phyloP scores from a whole-genome alignment of 1,139 yeast genomes.

The Casaregolazyma suthepensis region DNA sequence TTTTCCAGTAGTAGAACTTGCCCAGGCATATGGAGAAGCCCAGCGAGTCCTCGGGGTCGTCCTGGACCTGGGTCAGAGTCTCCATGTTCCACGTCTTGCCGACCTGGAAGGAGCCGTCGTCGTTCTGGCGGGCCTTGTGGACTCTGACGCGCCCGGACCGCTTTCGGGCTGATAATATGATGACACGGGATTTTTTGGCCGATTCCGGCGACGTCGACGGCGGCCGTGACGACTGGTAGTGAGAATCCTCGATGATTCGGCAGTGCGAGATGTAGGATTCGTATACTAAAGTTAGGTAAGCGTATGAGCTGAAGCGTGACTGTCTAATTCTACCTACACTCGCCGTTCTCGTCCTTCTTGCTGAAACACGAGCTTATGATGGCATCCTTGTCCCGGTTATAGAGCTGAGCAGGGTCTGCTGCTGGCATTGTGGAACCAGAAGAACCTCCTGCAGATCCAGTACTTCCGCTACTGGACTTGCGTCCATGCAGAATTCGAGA shows the following conservation, averaged over 20 bases:
- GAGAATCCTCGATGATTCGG: constrained; percentile 35
- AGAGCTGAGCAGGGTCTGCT: constrained; percentile 9
- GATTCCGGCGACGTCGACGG: constrained; percentile 25
- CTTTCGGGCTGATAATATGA: constrained; percentile 45
- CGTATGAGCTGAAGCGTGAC: no score
- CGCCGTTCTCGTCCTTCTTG: constrained; percentile 17
- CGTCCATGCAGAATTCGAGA: constrained; percentile 2
- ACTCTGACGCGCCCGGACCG: constrained; percentile 58
- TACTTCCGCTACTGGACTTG: neutral
- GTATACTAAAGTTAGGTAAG: constrained; percentile 15
- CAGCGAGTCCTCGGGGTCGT: constrained; percentile 39
- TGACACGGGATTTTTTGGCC: constrained; percentile 26
- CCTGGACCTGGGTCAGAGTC: constrained; percentile 55
- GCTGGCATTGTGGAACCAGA: neutral
- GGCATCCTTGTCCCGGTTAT: constrained; percentile 17
- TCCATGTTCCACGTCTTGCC: constrained; percentile 92
- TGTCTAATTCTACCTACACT: constrained; percentile 18
- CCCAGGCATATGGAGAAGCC: constrained; percentile 56
- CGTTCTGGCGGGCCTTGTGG: constrained; percentile 82
- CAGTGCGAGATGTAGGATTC: constrained; percentile 58
- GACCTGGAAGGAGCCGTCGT: constrained; percentile 71
- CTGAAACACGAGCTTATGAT: constrained; percentile 20
- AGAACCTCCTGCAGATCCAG: neutral
- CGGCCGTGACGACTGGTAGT: constrained; percentile 25
- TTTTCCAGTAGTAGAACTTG: constrained; percentile 82